Evolutionary conservation across 192 early-diverging fungal species (phyloP), one percentile per base, ranked within the genome.

Genomic region (Mortierella claussenii): DNA sequence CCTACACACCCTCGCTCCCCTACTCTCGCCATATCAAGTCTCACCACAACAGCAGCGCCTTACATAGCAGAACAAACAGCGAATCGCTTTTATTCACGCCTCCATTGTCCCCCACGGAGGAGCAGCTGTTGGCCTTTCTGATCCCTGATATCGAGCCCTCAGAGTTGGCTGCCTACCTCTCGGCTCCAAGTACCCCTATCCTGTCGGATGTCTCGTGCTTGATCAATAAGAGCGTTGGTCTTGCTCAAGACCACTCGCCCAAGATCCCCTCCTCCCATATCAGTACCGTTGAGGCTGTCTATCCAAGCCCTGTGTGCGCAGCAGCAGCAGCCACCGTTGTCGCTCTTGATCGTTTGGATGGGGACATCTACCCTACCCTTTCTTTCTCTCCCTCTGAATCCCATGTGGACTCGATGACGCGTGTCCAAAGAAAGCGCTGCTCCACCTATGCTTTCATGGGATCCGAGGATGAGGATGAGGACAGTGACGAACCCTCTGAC

Each of bases 61-160:
- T 17, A 9, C 71, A 75, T 40, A 54, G 21, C 44, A 47, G 71
- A 20, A 46, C 59, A 40, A 65, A n/a, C 34, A 66, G 62, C 33
- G 71, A 75, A 46, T 66, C 63, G 1, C 48, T 75, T 17, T 47
- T 75, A 13, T 75, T 65, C 57, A 75, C 71, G 17, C 71, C 71
- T 23, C 71, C 71, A 20, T 63, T 75, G 20, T 75, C 71, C 0
- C 71, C 71, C 1, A 75, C 71, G 12, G 71, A 75, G 51, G 71
- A 75, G 34, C 71, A 75, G 26, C 57, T 75, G 5, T 44, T 75
- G 5, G 71, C 71, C 57, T 75, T 75, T 33, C 42, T 75, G 42
- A 75, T 75, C 51, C 71, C 71, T 18, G 71, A 75, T 40, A 75
- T 75, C 63, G 71, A 75, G 32, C 71, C 71, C 23, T 65, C 71